Evolutionary conservation across 495 filamentous ascomycete genomes (phyloP), one percentile per base, ranked within the genome.

Genomic region (Oleoguttula mirabilis): DNA sequence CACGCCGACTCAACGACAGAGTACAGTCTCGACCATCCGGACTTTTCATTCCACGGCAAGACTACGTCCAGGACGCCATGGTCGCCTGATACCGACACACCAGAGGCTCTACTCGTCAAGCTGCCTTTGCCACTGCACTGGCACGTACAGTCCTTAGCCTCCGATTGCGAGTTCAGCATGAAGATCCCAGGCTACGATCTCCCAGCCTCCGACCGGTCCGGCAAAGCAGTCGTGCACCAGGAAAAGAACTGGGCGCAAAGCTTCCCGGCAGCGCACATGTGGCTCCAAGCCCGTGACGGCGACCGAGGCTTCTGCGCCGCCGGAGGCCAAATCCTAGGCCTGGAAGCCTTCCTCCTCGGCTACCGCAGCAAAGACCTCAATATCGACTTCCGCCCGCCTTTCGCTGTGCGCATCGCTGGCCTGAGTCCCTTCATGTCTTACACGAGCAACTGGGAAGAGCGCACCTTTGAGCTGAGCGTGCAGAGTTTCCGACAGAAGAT

Each of bases 171-270:
- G 11, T 66, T 62, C 47, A 25, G 41, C 7, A 43, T 64, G 36
- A 24, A 47, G 10, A 49, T 64, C 3, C 55, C 54, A 3, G 37
- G 22, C 14, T 38, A 39, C 24, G 36, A 43, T 16, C 41, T 55
- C 10, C 51, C 51, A n/a, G 20, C 23, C 4, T 38, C 17, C 6
- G 60, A 64, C 27, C 20, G 22, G n/a, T 32, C 50, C 15, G 66
- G 64, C 20, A 36, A 12, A 3, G 63, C 60, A 0, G 51, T 39
- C 6, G 57, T 66, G 1, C 66, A 70, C 38, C 54, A 64, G 21
- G 67, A 69, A 49, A 71, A 70, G 51, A 70, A 69, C 46, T 70
- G 63, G 66, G 64, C 63, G 0, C 27, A 45, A 6, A 56, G 49
- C 23, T 71, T 71, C 44, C 67, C 67, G 2, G 25, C 45, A 14